Percentiles rank a stretch among this genome's conserved stretches.
phyloP scores from a whole-genome alignment of 2,329 filamentous ascomycete species.

The Ceratocystiopsis sp. region DNA sequence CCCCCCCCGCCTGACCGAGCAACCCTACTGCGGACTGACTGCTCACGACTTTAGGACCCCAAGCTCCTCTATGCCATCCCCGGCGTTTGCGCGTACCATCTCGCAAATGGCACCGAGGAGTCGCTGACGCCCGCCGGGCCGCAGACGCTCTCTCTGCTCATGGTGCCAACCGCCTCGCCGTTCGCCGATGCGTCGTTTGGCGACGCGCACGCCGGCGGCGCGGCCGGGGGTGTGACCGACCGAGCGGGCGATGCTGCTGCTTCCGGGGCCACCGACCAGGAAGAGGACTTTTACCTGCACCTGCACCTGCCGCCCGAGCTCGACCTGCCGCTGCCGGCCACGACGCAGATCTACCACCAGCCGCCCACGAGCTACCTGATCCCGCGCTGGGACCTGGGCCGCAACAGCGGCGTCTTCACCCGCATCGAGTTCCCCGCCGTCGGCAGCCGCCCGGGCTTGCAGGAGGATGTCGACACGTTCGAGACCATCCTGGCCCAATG shows the following conservation, averaged over 20 bases:
- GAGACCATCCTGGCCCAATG: conserved; percentile 92
- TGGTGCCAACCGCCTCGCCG: conserved; percentile 80
- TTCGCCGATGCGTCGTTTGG: conserved; percentile 39
- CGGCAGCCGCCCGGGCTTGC: conserved; percentile 54
- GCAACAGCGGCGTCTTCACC: conserved; percentile 78
- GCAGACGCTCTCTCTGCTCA: conserved; percentile 81
- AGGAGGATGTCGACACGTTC: conserved; percentile 88
- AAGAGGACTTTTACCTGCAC: conserved; percentile 94
- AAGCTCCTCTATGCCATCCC: conserved; percentile 56
- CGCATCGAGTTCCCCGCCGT: conserved; percentile 74
- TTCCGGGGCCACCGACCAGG: conserved; percentile 19
- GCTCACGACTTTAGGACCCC: conserved; percentile 29
- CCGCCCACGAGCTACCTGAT: conserved; percentile 86
- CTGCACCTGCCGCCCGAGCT: conserved; percentile 88
- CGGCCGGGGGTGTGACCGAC: not conserved
- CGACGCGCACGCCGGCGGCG: conserved; percentile 13
- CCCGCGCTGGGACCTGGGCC: conserved; percentile 83
- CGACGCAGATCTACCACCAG: conserved; percentile 94
- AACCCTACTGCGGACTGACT: not conserved
- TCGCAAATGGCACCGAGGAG: conserved; percentile 72
- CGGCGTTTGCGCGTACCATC: conserved; percentile 80
- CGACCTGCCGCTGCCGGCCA: conserved; percentile 82
- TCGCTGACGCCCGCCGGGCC: conserved; percentile 70
- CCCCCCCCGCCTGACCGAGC: not conserved
- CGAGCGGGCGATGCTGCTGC: too few species aligned